Base-by-base conservation (phyloP, 2,329 filamentous ascomycete species). In the Thielaviopsis punctulata region DNA sequence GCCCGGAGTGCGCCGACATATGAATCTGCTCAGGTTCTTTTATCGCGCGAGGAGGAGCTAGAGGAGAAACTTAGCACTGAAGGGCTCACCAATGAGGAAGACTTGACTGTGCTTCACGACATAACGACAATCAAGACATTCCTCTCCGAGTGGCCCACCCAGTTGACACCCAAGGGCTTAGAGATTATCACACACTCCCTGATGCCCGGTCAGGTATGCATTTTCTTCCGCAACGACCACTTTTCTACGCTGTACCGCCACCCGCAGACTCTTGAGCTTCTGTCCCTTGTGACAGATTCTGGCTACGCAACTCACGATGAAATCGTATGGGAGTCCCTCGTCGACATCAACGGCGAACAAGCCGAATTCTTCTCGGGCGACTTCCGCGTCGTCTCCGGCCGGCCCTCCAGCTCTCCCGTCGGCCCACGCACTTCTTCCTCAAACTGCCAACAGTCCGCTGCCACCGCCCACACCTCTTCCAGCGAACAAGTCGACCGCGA, bases 141-240 rank as follows among this genome's bases (percentile, higher is more conserved):
- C 58, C 70, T 95, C n/a, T 69, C 72, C 3, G 73, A 72, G 1
- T 89, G 86, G 56, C 82, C 87, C 0, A 96, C 92, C 0, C 92
- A 98, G 60, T 70, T 98, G 21, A 95, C 92, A 0, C 71, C 77
- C 0, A 84, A 82, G 64, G 92, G 92, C 0, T 72, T 98, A 2
- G 76, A 84, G 39, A 77, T 84, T 1, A 80, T 96, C 39, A 75
- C 74, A 0, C 76, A 78, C 49, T 80, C 76, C 5, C 73, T 95
- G 53, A 69, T 75, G 12, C 82, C 87, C 1, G 90, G 88, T 1
- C 79, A 84, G 1, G 78, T 95, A 56, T 86, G 86, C 0, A 96
- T 98, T 48, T 68, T 98, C 1, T 98, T 98, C 69, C 79, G 92
- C 23, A 98, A 98, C 60, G 90, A 98, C 62, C 92, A 98, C 63